Percentiles rank a stretch among this genome's conserved stretches.
Evolutionary conservation across 2,329 filamentous ascomycete genomes (phyloP).

Genomic region (Sclerotinia sclerotiorum): DNA sequence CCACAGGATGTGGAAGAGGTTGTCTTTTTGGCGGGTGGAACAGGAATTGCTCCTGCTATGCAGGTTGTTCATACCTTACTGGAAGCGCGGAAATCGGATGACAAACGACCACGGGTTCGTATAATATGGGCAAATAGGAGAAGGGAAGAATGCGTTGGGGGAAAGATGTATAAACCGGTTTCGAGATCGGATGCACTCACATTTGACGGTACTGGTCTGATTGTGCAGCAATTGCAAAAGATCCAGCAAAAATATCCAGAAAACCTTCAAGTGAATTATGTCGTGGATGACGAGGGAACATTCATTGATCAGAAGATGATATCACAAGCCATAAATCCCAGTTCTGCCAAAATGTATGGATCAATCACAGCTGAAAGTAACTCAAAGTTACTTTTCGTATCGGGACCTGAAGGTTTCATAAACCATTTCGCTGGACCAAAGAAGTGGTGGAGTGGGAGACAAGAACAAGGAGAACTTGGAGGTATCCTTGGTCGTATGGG

Average conservation of each 20-base stretch:
- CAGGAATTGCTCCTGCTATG: slow-evolving; percentile 85
- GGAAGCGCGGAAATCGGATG: slow-evolving; percentile 41
- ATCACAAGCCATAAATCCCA: slow-evolving; percentile 35
- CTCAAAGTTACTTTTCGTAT: slow-evolving; percentile 51
- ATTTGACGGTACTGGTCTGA: slow-evolving; percentile 43
- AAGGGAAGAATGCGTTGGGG: slow-evolving; percentile 64
- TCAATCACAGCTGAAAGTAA: not conserved
- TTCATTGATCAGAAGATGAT: slow-evolving; percentile 61
- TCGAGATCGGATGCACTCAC: not conserved
- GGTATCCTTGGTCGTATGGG: slow-evolving; percentile 63
- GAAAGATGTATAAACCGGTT: slow-evolving; percentile 49
- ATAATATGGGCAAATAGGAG: slow-evolving; percentile 81
- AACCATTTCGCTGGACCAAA: slow-evolving; percentile 19
- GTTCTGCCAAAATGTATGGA: not conserved
- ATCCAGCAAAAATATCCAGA: slow-evolving; percentile 59
- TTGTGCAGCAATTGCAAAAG: slow-evolving; percentile 62
- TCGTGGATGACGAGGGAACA: slow-evolving; percentile 75
- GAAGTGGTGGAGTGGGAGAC: slow-evolving; percentile 50
- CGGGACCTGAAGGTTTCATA: slow-evolving; percentile 21
- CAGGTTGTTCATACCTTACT: slow-evolving; percentile 70
- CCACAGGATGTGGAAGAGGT: slow-evolving; percentile 55
- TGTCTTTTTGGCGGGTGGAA: slow-evolving; percentile 80
- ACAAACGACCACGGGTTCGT: slow-evolving; percentile 51
- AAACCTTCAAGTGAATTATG: slow-evolving; percentile 67
- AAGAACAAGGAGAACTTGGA: slow-evolving; percentile 72